Base-by-base conservation (phyloP, 2,329 filamentous ascomycete species). In the Karstenula rhodostoma region DNA sequence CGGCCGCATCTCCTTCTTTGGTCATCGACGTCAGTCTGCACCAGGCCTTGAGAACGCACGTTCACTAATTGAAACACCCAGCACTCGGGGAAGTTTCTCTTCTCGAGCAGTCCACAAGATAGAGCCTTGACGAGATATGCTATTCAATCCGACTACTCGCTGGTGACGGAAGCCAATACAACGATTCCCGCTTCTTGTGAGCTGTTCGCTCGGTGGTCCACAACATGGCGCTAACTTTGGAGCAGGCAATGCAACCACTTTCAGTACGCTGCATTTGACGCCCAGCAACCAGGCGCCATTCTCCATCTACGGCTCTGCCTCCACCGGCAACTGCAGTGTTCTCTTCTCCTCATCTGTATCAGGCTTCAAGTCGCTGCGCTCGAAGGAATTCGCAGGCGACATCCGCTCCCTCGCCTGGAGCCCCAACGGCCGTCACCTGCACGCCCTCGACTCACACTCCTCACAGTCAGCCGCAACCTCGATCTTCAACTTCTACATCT, bases 351-450 rank as follows among this genome's bases (percentile, higher is more conserved):
- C 63, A 10, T 62, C 65, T 5, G 29, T 61, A 8, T 47, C 62
- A 23, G 68, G 68, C 5, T 65, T 61, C 43, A 59, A 63, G 17
- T 60, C 57, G 4, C 17, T 69, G 13, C 60, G 60, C 17, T 71
- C 68, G 13, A 60, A 58, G 32, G 68, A 67, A 19, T 65, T 71
- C 44, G 55, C 56, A 7, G 68, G 65, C 17, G 67, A 72, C 37
- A 61, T 72, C 13, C 63, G 63, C 29, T 71, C 67, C 22, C 58
- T 72, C 3, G 68, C 68, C 5, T 72, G 62, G 62, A 65, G 61
- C 29, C 62, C 69, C 2, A 61, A 56, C n/a, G 68, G 67, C 22
- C 61, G 55, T 10, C 69, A 68, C 33, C 40, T 72, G 17, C 64
- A 67, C 25, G 69, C 68, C 12, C 56, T 72, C 1, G 61, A 71